A percentile compares a stretch with the other conserved stretches of the same genome.
These are phyloP conservation scores for Vachellia pachyceras DNA, from an alignment of 306 rosid species.

Conservation along the genomic window DNA sequence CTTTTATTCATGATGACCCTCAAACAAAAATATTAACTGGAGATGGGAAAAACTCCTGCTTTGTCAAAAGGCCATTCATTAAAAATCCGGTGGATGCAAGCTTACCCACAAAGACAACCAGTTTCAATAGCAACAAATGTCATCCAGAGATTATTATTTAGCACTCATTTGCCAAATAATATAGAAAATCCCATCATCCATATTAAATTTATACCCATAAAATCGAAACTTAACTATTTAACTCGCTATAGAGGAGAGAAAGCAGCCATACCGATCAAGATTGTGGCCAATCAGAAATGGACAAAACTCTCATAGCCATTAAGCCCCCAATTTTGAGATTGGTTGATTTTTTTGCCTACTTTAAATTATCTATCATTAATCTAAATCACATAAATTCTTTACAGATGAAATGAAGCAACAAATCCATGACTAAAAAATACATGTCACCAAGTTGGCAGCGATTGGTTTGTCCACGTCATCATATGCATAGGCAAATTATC, in stretches of 20 bases:
- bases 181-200: constrained; percentile 32
- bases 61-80: constrained; percentile 43
- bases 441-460: constrained; percentile 49
- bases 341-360: constrained; percentile 46
- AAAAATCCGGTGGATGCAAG: constrained; percentile 53
- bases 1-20: constrained; percentile 35
- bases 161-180: constrained; percentile 32
- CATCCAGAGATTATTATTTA: constrained; percentile 20
- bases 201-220: constrained; percentile 32
- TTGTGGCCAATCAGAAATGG: constrained; percentile 41
- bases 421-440: constrained; percentile 28
- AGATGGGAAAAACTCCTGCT: neutral
- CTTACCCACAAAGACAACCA: constrained; percentile 44
- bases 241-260: constrained; percentile 22
- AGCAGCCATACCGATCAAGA: neutral
- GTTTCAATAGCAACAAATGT: constrained; percentile 33
- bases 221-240: constrained; percentile 1
- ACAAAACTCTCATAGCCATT: constrained; percentile 34
- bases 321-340: constrained; percentile 42
- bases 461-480: constrained; percentile 58
- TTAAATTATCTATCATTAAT: constrained; percentile 19
- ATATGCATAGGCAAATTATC: constrained; percentile 17
- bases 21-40: neutral
- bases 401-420: constrained; percentile 19
- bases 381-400: constrained; percentile 29